Percentiles rank a stretch among this genome's conserved stretches.
Conservation (phyloP, 2,329 filamentous ascomycete species). For the Geosmithia morbida region DNA sequence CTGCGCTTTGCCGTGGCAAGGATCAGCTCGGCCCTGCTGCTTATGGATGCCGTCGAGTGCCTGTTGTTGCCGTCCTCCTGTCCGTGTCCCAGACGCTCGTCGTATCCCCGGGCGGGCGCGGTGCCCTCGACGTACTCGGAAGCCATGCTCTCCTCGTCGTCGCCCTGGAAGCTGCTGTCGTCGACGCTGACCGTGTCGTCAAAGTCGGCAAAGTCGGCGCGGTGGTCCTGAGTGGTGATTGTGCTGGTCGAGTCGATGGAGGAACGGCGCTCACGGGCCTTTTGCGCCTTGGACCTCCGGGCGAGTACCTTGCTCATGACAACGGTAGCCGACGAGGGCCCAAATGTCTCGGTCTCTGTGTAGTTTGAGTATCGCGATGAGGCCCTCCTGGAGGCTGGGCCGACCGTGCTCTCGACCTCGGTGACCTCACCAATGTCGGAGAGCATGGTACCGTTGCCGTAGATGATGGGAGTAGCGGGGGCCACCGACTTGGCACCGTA, state of each 20-base stretch:
- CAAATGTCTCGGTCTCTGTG: constrained; percentile 14
- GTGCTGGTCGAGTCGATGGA: constrained; percentile 50
- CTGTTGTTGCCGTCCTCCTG: constrained; percentile 29
- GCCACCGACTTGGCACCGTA: constrained; percentile 26
- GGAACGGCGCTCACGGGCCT: constrained; percentile 28
- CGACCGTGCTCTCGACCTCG: constrained; percentile 35
- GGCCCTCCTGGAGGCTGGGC: constrained; percentile 20
- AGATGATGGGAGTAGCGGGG: constrained; percentile 50
- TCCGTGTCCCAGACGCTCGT: not conserved
- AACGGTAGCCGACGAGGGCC: constrained; percentile 7
- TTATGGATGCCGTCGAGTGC: constrained; percentile 61
- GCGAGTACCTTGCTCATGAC: constrained; percentile 23
- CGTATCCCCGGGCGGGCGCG: constrained; percentile 7
- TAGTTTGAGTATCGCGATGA: constrained; percentile 18
- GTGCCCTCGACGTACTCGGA: constrained; percentile 37
- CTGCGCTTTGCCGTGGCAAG: constrained; percentile 84
- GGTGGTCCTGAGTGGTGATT: constrained; percentile 30
- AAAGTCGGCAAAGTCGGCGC: constrained; percentile 40
- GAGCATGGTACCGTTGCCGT: constrained; percentile 55
- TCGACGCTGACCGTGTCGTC: constrained; percentile 45
- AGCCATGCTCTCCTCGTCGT: constrained; percentile 52
- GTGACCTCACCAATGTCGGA: constrained; percentile 49
- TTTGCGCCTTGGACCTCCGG: constrained; percentile 13
- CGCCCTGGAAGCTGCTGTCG: constrained; percentile 51
- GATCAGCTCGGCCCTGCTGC: constrained; percentile 76